These are phyloP conservation scores for Simplicillium aogashimaense DNA, from an alignment of 2,329 filamentous ascomycete genomes.

Conservation along the genomic window DNA sequence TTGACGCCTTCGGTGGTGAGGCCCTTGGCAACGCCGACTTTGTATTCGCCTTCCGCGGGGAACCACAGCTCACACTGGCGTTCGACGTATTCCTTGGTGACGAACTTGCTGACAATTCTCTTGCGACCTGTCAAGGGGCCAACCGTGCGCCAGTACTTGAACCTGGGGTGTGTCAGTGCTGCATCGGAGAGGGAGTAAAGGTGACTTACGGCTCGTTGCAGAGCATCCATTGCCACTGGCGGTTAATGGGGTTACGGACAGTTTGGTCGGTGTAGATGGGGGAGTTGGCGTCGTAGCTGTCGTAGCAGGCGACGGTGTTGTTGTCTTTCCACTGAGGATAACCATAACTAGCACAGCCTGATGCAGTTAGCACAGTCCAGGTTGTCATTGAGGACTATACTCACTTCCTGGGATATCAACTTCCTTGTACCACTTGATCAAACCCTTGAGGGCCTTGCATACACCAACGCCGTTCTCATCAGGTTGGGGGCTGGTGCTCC, in stretches of 20 bases:
- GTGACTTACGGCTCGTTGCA: conserved; percentile 50
- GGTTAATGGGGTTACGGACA: conserved; percentile 32
- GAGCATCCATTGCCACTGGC: conserved; percentile 51
- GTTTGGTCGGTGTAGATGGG: conserved; percentile 38
- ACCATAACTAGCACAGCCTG: conserved; percentile 34
- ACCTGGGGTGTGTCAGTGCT: conserved; percentile 16
- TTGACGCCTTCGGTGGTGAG: conserved; percentile 25
- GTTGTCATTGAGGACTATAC: conserved; percentile 11
- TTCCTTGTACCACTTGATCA: conserved; percentile 41
- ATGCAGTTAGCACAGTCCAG: background rate
- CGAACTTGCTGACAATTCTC: background rate
- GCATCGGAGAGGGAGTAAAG: background rate
- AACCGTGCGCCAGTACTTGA: conserved; percentile 22
- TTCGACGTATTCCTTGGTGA: background rate
- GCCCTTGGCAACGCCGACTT: conserved; percentile 22
- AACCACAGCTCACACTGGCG: background rate
- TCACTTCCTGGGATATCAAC: conserved; percentile 35
- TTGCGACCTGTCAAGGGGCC: conserved; percentile 24
- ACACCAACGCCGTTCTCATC: conserved; percentile 38
- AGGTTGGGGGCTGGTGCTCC: conserved; percentile 1
- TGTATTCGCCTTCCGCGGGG: background rate
- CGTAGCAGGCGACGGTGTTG: conserved; percentile 36
- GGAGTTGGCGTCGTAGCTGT: conserved; percentile 39
- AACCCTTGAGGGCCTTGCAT: conserved; percentile 40
- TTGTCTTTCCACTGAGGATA: conserved; percentile 32